These are phyloP conservation scores for Phascolomyces articulosus DNA, from an alignment of 371 early-diverging fungal genomes.

Conservation along the genomic window DNA sequence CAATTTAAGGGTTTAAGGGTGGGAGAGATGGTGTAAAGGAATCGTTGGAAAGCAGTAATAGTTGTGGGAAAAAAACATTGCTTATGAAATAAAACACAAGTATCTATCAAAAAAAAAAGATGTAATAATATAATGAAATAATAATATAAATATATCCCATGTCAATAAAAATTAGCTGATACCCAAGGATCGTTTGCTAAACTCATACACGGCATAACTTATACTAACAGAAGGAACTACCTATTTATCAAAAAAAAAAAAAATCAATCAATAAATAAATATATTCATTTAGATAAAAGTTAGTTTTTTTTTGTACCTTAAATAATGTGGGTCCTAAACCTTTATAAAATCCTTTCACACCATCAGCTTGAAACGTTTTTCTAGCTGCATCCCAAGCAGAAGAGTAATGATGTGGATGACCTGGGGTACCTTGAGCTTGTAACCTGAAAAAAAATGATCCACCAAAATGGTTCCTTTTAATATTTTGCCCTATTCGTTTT, in stretches of 20 bases:
- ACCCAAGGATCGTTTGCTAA: slow-evolving; percentile 46
- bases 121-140: no score
- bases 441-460: no score
- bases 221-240: slow-evolving; percentile 70
- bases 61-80: no score
- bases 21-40: not conserved
- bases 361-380: slow-evolving; percentile 75
- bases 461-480: not conserved
- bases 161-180: slow-evolving; percentile 16
- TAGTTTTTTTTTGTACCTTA: slow-evolving; percentile 60
- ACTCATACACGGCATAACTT: slow-evolving; percentile 68
- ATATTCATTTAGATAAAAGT: not conserved
- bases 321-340: slow-evolving; percentile 82
- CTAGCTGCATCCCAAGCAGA: slow-evolving; percentile 71
- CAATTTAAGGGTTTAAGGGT: not conserved
- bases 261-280: not conserved
- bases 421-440: slow-evolving; percentile 85
- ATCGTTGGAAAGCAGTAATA: no score
- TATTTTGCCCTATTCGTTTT: no score
- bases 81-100: not conserved
- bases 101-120: not conserved
- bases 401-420: slow-evolving; percentile 73
- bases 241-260: slow-evolving; percentile 23
- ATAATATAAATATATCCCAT: no score
- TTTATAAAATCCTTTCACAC: slow-evolving; percentile 84